Base-by-base conservation (phyloP, 805 yeast species). In the Kuraishia cidri region DNA sequence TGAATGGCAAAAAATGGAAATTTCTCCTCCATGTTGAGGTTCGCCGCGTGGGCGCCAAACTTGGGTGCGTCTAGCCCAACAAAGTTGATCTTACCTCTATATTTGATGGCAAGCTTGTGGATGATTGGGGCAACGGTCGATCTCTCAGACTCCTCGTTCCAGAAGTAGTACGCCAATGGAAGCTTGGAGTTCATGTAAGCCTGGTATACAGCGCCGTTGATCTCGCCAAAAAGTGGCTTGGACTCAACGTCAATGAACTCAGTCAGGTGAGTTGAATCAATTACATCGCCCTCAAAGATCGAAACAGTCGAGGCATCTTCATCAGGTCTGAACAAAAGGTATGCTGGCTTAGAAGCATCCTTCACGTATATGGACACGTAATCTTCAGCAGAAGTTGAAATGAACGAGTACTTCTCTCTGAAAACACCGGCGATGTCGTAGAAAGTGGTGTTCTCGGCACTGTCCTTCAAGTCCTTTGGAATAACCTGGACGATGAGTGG, bases 1-100 rank as follows among this genome's bases (percentile, higher is more conserved):
- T 90, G 97, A 45, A 90, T 80, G 31, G 77, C 95, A 54, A 92
- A 79, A 38, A 90, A 74, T 57, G 98, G 98, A 73, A 82, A 80
- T 48, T 77, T 74, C 52, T 84, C 82, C 60, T 77, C 66, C 74
- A 88, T 72, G 69, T 82, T 85, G 55, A 92, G 71, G 60, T 76
- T 74, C 50, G 73, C 79, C 37, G 95, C 95, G 53, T 90, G 97
- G 58, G 71, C 74, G 43, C 95, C 95, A 54, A 63, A 92, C 48
- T 64, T 63, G 35, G 66, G 51, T 37, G 95, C 94, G 50, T 90
- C 88, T 47, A 92, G 67, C 60, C 90, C 94, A 44, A 83, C 96
- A 58, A 92, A 79, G 66, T 82, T 84, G 45, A 87, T 58, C 52
- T 74, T 69, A 41, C 95, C 95, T 66, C 85, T 75, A 62, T 71